phyloP scores from a whole-genome alignment of 2,329 filamentous ascomycete genomes.

The Bipolaris gigantea region DNA sequence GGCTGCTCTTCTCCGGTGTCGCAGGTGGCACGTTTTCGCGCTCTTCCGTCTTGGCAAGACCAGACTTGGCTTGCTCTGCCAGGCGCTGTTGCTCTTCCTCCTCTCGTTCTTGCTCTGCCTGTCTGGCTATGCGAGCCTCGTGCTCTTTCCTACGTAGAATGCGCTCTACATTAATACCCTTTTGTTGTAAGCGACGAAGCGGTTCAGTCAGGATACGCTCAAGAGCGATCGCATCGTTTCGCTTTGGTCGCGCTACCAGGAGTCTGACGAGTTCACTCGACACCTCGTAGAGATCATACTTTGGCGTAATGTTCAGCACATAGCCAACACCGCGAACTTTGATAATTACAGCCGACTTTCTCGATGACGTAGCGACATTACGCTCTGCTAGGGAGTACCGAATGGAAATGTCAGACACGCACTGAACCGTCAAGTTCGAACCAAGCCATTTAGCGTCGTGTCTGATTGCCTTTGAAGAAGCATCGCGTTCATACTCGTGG shows the following conservation, averaged over 20 bases:
- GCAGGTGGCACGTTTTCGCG: slow-evolving; percentile 21
- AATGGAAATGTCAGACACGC: slow-evolving; percentile 77
- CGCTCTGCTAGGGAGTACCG: slow-evolving; percentile 74
- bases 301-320: slow-evolving; percentile 75
- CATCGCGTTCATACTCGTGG: slow-evolving; percentile 75
- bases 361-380: slow-evolving; percentile 51
- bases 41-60: slow-evolving; percentile 16
- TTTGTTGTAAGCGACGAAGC: slow-evolving; percentile 75
- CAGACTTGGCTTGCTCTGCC: slow-evolving; percentile 34
- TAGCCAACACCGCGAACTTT: slow-evolving; percentile 68
- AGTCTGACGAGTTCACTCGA: slow-evolving; percentile 83
- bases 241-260: slow-evolving; percentile 77
- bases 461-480: slow-evolving; percentile 62
- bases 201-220: slow-evolving; percentile 89
- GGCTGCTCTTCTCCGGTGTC: slow-evolving; percentile 34
- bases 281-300: slow-evolving; percentile 87
- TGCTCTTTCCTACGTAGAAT: slow-evolving; percentile 87
- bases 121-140: slow-evolving; percentile 83
- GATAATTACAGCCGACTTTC: slow-evolving; percentile 70
- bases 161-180: slow-evolving; percentile 95
- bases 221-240: slow-evolving; percentile 85
- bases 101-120: slow-evolving; percentile 71
- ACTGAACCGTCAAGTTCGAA: slow-evolving; percentile 75
- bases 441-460: slow-evolving; percentile 91
- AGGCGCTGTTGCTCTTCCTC: slow-evolving; percentile 59